Base-by-base conservation (phyloP, 2,329 filamentous ascomycete genomes). In the Meredithiella fracta region DNA sequence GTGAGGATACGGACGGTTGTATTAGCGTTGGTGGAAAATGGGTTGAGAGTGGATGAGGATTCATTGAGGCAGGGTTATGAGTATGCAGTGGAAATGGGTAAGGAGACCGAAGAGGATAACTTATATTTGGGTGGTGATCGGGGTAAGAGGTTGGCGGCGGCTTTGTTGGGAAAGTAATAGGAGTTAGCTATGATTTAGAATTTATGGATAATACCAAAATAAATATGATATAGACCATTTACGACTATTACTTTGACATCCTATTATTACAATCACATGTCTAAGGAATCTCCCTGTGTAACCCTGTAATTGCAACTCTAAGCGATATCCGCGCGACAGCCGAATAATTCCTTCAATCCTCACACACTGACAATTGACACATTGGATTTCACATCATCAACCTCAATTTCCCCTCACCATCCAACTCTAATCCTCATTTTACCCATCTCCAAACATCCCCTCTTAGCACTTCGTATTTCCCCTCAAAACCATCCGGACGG, bases 31-130 rank as follows among this genome's bases (percentile, higher is more conserved):
- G 86, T 94, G 1, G 85, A 94, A 66, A 80, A 84, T 47, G 86
- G 87, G 0, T 71, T 92, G 47, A 80, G 82, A 58, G 88, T 98
- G 26, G 92, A 97, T 63, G 91, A 97, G 70, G 87, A 92, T 47
- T 90, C 82, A 66, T 85, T 97, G 22, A 83, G 81, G 63, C 80
- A 75, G 63, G 88, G 85, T 0, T 98, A 97, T 65, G 80, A 85
- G 54, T 85, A 85, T 60, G 86, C 86, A 29, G 73, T 94, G 1
- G 86, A 94, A 63, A 72, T 91, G 64, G 82, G 80, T 15, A 73
- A 82, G 53, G 73, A 79, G 59, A 76, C 79, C 15, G 72, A 75
- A 1, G 72, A 76, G 20, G 80, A 79, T 25, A 78, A 77, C 60
- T 66, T 80, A 44, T 83, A 80, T 63, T 64, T 83, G 1, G 79